Evolutionary conservation across 2,329 filamentous ascomycete species (phyloP).

Genomic region (Ceratocystis albifundus): DNA sequence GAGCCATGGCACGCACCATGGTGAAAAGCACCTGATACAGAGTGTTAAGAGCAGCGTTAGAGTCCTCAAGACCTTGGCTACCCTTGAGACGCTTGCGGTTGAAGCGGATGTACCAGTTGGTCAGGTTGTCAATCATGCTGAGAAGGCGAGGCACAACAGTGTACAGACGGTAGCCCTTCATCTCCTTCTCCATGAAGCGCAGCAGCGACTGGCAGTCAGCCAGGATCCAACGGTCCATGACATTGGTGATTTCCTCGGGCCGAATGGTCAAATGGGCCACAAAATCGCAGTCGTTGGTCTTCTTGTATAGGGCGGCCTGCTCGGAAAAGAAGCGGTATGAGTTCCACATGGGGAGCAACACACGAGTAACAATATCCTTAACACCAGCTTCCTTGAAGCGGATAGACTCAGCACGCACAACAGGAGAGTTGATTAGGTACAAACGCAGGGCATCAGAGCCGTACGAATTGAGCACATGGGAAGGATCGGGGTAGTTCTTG

Average conservation of each 20-base stretch:
- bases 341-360: conserved; percentile 28
- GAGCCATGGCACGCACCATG: conserved; percentile 65
- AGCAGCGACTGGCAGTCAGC: conserved; percentile 84
- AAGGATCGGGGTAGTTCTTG: conserved; percentile 28
- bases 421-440: conserved; percentile 28
- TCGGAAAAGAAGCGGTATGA: conserved; percentile 28
- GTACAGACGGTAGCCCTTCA: conserved; percentile 66
- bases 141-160: conserved; percentile 72
- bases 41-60: conserved; percentile 71
- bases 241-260: conserved; percentile 30
- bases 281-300: conserved; percentile 25
- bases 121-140: conserved; percentile 69
- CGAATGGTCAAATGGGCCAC: conserved; percentile 23
- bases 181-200: conserved; percentile 85
- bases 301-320: conserved; percentile 26
- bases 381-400: conserved; percentile 27
- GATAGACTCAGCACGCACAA: conserved; percentile 27
- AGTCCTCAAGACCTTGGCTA: conserved; percentile 56
- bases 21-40: conserved; percentile 83
- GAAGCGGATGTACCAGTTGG: conserved; percentile 89
- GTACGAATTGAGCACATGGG: conserved; percentile 25
- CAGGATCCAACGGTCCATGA: conserved; percentile 94
- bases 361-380: conserved; percentile 26
- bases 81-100: conserved; percentile 78
- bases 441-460: conserved; percentile 28